These are phyloP conservation scores for Durio zibethinus DNA, from an alignment of 345 rosid species.

Conservation along the genomic window DNA sequence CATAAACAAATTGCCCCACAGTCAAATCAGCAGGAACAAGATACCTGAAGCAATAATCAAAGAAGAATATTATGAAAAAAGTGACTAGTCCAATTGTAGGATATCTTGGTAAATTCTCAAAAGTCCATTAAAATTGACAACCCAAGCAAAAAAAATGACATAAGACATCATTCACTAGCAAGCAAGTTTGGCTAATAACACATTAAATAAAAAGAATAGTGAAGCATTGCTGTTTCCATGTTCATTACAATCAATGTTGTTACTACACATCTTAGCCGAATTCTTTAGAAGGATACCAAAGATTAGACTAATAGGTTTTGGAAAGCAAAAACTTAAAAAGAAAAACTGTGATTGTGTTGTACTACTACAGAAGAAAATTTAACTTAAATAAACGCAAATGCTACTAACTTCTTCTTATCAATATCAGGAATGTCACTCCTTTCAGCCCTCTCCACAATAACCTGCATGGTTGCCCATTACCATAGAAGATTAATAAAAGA, in stretches of 20 bases:
- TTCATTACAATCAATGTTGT: background rate
- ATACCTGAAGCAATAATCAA: conserved; percentile 37
- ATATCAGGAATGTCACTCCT: conserved; percentile 90
- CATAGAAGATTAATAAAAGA: background rate
- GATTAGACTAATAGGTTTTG: background rate
- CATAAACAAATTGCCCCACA: conserved; percentile 73
- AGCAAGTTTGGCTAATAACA: background rate
- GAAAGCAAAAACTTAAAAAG: too few species aligned
- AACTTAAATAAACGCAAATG: background rate
- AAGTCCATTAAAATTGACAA: background rate
- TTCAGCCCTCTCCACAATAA: conserved; percentile 89
- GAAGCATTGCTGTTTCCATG: background rate
- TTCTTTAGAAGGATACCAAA: background rate
- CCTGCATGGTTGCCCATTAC: conserved; percentile 40
- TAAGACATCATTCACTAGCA: background rate
- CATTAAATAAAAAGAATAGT: background rate
- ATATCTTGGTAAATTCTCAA: background rate
- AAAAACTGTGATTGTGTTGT: background rate
- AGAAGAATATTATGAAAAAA: background rate
- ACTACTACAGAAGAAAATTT: background rate
- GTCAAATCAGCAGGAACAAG: conserved; percentile 77
- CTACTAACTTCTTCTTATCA: conserved; percentile 90
- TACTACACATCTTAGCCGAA: background rate
- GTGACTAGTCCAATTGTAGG: background rate
- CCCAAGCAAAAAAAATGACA: background rate